phyloP scores from a whole-genome alignment of 2,329 filamentous ascomycete genomes.

The Ambrosiella xylebori region DNA sequence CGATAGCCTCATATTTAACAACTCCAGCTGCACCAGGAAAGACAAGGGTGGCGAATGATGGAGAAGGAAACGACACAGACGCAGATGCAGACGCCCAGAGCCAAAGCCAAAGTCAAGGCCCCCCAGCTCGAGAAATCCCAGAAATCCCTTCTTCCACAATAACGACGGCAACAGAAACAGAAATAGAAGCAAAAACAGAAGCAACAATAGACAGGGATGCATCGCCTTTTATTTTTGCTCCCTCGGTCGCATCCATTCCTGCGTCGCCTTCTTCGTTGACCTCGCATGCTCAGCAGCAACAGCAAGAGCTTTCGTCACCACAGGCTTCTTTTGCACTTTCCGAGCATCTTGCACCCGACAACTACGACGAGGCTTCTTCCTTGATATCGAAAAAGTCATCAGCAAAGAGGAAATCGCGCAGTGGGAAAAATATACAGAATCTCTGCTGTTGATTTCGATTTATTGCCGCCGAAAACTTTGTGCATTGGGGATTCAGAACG shows the following conservation, averaged over 20 bases:
- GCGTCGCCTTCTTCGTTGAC: not conserved
- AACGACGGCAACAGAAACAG: not conserved
- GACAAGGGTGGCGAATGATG: too few relatives aligned
- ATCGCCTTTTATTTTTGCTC: not conserved
- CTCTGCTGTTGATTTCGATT: not conserved
- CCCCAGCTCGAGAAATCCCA: not conserved
- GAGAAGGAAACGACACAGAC: too few relatives aligned
- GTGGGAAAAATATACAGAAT: not conserved
- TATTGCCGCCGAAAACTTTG: not conserved
- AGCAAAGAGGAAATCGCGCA: too few relatives aligned
- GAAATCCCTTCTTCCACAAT: not conserved
- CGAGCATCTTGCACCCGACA: not conserved
- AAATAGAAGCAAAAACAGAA: not conserved
- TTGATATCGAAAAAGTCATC: too few relatives aligned
- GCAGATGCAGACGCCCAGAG: not conserved
- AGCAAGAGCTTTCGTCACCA: not conserved
- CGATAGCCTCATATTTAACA: not conserved
- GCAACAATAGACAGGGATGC: not conserved
- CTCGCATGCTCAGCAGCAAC: not conserved
- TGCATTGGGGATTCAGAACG: not conserved
- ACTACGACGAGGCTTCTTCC: too few relatives aligned
- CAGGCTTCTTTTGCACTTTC: not conserved
- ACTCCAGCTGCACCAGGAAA: not conserved
- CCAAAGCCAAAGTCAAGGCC: not conserved
- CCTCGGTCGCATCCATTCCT: not conserved